Base-by-base conservation (phyloP, 805 yeast species). In the Yamadazyma insecticola region DNA sequence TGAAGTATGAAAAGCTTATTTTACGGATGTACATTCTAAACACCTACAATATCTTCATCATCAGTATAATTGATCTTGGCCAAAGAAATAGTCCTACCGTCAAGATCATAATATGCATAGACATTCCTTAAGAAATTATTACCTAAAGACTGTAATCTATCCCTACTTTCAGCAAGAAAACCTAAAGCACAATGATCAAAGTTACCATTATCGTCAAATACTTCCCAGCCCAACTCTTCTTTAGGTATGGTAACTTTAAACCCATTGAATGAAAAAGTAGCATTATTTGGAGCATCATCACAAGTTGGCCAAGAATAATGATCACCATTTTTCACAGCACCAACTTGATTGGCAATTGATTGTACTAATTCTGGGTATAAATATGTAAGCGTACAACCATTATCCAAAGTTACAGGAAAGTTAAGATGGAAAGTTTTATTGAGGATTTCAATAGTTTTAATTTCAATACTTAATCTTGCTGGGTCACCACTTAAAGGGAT, bases 91-190 rank as follows among this genome's bases (percentile, higher is more conserved):
- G 71, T 63, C 27, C 54, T 54, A 45, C 69, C 68, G 19, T 76
- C 83, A 28, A 78, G 53, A 51, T 81, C 80, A 51, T 70, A 78
- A n/a, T 78, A 83, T 15, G 75, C 63, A 51, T 78, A 81, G 2
- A 77, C 77, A 35, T 72, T 67, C 29, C 83, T 63, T 41, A 82
- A 54, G 46, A 81, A 71, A 24, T 70, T 67, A 47, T 79, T 86
- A 10, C 90, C 90, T 20, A 82, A 59, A 14, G 20, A 16, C n/a
- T 26, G 24, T 14, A 11, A 14, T 8, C 16, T 13, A 10, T 13
- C 15, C 12, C 13, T 22, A n/a, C 16, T 33, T 51, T 55, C 9
- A 10, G 28, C 16, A 14, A 6, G 13, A 17, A 32, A n/a, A 15
- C 16, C 13, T 18, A n/a, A 12, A 24, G 19, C 24, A 13, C 23